Evolutionary conservation across 164 flowering plant genomes (phyloP), one percentile per base, ranked within the genome.

Genomic region (Aristolochia fimbriata): DNA sequence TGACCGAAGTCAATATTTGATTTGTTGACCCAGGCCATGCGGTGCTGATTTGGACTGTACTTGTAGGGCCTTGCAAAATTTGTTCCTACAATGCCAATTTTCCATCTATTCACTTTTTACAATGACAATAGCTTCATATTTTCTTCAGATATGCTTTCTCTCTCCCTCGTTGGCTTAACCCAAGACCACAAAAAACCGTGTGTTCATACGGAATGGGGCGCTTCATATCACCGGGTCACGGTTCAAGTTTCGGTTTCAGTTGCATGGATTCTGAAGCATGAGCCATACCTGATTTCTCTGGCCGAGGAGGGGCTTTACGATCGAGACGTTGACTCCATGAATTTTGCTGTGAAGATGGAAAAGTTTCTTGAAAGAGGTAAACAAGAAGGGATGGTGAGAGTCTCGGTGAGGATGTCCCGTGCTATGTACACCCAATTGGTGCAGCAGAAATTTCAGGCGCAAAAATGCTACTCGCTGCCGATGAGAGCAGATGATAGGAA

Each of bases 251-350:
- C 96, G 9, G 78, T 76, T 17, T 64, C 86, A 1, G 86, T 93
- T 12, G 99, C 96, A 3, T 75, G 65, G 74, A 86, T 90, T 19
- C 62, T 93, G 71, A 83, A 68, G 72, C 80, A 85, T 13, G 97
- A 83, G 67, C 96, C 97, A 1, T 74, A 80, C 53, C 73, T 93
- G 67, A 80, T 93, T 41, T 76, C 94, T 0, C 60, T 85, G 51
- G 98, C 96, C 7, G 93, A 90, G 17, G 97, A 90, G 69, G 89
- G 84, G 9, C 90, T 93, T 68, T 93, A 90, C 54, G 96, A 93
- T 48, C 67, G 99, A n/a, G 96, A 93, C 65, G 67, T 88, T 22
- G 99, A 93, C 66, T 56, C 87, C 0, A 93, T 93, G 97, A 90
- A 83, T 76, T 77, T 58, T 62, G 97, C 96, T 0, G 82, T 91